Percentiles rank a stretch among this genome's conserved stretches.
phyloP scores from a whole-genome alignment of 1,139 yeast genomes.

The Arxiozyma slooffiae region DNA sequence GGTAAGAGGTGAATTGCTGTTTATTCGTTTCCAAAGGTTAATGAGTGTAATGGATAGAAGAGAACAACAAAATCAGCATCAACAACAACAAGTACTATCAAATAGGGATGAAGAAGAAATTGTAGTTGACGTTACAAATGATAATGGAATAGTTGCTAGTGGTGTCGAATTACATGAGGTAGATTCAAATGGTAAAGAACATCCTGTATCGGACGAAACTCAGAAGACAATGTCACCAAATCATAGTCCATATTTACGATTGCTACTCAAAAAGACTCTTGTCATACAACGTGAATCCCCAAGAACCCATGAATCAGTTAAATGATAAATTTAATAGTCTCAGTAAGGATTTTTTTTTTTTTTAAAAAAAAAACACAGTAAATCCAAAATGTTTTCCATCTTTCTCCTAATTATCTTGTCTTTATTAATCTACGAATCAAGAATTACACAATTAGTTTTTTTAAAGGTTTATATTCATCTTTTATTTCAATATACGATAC shows the following conservation, averaged over 20 bases:
- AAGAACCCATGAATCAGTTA: conserved; percentile 21
- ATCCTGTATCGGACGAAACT: not conserved
- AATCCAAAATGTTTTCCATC: not conserved
- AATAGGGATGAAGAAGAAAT: conserved; percentile 5
- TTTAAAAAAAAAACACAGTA: too few species aligned
- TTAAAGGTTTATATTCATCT: not conserved
- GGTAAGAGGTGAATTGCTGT: conserved; percentile 71
- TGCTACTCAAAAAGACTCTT: conserved; percentile 47
- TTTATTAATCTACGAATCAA: too few species aligned
- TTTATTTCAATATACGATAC: not conserved
- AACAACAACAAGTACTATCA: not conserved
- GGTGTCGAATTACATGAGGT: conserved; percentile 1
- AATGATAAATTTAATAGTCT: conserved; percentile 5
- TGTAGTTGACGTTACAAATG: not conserved
- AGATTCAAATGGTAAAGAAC: not conserved
- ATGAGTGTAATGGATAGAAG: conserved; percentile 47
- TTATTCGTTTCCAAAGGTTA: conserved; percentile 68
- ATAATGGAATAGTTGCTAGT: not conserved
- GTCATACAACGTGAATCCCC: conserved; percentile 58
- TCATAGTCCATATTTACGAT: conserved; percentile 38
- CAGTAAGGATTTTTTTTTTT: too few species aligned
- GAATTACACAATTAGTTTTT: not conserved
- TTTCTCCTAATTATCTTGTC: not conserved
- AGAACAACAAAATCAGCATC: not conserved
- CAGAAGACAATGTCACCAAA: not conserved